Conservation (phyloP, 148 eudicot genomes). For the Agrostemma githago region DNA sequence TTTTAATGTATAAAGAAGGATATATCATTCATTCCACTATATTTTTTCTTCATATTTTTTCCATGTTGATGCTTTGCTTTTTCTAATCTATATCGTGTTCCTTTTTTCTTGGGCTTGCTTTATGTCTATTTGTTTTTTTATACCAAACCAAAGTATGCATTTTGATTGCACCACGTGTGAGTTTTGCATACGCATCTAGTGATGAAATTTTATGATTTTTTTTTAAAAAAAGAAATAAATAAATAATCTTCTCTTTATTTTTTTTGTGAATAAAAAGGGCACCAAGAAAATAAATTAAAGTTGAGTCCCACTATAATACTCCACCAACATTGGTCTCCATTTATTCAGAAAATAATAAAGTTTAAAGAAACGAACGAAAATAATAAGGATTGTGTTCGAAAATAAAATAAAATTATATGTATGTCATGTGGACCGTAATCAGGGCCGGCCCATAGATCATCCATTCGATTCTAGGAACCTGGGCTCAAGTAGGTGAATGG, state of each 20-base stretch:
- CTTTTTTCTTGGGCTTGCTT: background rate
- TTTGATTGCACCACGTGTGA: slow-evolving; percentile 35
- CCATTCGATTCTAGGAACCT: too few species aligned
- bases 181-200: slow-evolving; percentile 21
- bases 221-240: background rate
- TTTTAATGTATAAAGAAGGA: background rate
- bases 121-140: background rate
- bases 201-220: slow-evolving; percentile 11
- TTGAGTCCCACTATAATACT: slow-evolving; percentile 37
- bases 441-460: too few species aligned
- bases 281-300: slow-evolving; percentile 30
- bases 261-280: background rate
- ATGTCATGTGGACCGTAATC: too few species aligned
- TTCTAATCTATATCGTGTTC: background rate
- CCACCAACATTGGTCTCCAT: slow-evolving; percentile 43
- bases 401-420: too few species aligned
- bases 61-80: background rate
- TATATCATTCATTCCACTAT: slow-evolving; percentile 1
- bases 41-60: background rate
- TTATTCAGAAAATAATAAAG: slow-evolving; percentile 4
- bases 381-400: too few species aligned
- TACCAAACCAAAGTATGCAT: background rate
- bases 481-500: too few species aligned
- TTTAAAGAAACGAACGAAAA: too few species aligned
- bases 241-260: too few species aligned